Conservation (phyloP, 192 early-diverging fungal species). For the Podila horticola region DNA sequence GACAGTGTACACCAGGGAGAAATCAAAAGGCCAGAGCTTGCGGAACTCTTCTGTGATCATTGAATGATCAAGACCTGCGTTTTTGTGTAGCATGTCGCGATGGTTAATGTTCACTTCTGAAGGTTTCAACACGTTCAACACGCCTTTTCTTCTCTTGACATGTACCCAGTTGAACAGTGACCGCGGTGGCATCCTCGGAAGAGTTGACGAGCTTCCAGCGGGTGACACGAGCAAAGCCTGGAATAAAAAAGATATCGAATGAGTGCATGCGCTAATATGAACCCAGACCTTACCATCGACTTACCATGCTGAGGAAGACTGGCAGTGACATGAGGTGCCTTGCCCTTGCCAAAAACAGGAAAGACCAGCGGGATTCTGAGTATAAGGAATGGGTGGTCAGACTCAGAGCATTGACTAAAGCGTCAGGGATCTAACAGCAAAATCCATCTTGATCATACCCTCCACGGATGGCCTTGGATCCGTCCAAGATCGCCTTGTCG, state of each 20-base stretch:
- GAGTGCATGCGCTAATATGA: neutral
- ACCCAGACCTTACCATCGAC: neutral
- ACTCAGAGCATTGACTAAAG: slow-evolving; percentile 57
- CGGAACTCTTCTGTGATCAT: slow-evolving; percentile 65
- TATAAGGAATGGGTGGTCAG: neutral
- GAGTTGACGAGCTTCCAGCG: slow-evolving; percentile 42
- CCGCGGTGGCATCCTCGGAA: slow-evolving; percentile 16
- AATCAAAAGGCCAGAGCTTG: slow-evolving; percentile 75
- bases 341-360: slow-evolving; percentile 80
- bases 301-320: slow-evolving; percentile 77
- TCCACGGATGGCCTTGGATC: slow-evolving; percentile 93
- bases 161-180: slow-evolving; percentile 37
- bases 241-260: neutral
- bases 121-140: no score
- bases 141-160: neutral
- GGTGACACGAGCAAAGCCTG: slow-evolving; percentile 35
- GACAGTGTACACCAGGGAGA: slow-evolving; percentile 84
- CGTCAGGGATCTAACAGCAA: neutral
- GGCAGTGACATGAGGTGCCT: slow-evolving; percentile 51
- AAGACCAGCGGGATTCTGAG: slow-evolving; percentile 74
- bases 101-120: no score
- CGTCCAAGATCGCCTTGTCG: slow-evolving; percentile 81
- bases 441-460: slow-evolving; percentile 48
- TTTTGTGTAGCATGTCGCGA: neutral
- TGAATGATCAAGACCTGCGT: slow-evolving; percentile 61